Base-by-base conservation (phyloP, 345 rosid genomes). In the Aurinia saxatilis region DNA sequence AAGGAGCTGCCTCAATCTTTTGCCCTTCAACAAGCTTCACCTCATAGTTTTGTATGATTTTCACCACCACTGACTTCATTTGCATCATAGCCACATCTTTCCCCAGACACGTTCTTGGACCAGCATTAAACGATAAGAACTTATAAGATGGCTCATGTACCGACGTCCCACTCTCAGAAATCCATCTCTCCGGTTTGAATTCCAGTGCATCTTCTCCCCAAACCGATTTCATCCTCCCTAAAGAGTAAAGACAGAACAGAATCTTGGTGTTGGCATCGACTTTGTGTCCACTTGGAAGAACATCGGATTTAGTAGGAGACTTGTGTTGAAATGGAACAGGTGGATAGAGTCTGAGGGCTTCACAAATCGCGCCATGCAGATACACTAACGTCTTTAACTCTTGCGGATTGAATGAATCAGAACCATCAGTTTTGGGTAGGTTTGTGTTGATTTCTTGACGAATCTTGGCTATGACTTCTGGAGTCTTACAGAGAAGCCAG, bases 381-480 rank as follows among this genome's bases (percentile, higher is more conserved):
- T 65, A 72, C 40, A 46, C 67, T 31, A 72, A 23, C 44, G 53
- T 60, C 50, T 72, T 66, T 8, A 66, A 54, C 16, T 60, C 76
- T 5, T 58, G 56, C 1, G 60, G 60, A 38, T 45, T 50, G 42
- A 59, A 52, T 13, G 60, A 35, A 14, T 19, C 38, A 11, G n/a
- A 45, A 36, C 9, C 35, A 9, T 42, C 44, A 50, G 17, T 46
- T 7, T 40, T 48, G 45, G 12, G 18, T 4, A 51, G 50, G 8
- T 33, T 46, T 2, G 60, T 60, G 8, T 17, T 63, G 34, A 85
- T 73, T 51, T 85, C 92, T 17, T 83, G 61, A 64, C 75, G 65
- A 13, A 85, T 75, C 51, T 64, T 81, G 7, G 12, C 39, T 39
- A 73, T 65, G 3, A 59, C 78, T 15, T 57, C 44, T 10, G 79